Evolutionary conservation across 116 monocot genomes (phyloP), one percentile per base, ranked within the genome.

Genomic region (Cymodocea nodosa): DNA sequence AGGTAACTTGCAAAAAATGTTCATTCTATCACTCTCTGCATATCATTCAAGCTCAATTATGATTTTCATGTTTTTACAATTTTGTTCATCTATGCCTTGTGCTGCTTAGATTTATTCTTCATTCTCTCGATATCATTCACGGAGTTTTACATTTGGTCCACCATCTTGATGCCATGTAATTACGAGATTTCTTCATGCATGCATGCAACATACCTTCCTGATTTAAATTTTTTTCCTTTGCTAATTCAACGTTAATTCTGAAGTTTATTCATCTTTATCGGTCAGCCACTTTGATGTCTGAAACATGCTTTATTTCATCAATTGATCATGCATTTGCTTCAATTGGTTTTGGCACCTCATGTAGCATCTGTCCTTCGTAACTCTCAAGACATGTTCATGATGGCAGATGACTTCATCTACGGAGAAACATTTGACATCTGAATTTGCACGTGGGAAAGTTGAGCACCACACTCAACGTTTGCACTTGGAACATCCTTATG

Each of bases 401-500:
- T 56, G 39, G 20, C 66, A 71, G 79, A 35, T 18, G 34, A 20
- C 34, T 55, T 17, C 62, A 34, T 70, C 70, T 66, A 55, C 62
- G 37, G 58, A 58, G 48, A 50, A 64, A 25, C 15, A 57, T 22
- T 20, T 18, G 11, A 5, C 60, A 36, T 59, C 58, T 62, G 56
- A 69, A 35, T 53, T 57, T 50, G n/a, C 14, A 5, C 52, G 40
- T 16, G 52, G 23, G 23, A 67, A 60, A 52, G 63, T 44, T 30
- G 78, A 73, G 23, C 79, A 70, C 23, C 70, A 69, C 15, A 74
- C 69, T 59, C 74, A 70, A 22, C 67, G 65, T 24, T 84, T 85
- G 36, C 62, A 80, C 63, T 70, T 85, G 19, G 78, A 80, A 60
- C 70, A 77, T 44, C 63, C 64, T 20, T 83, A 84, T 69, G 77